Evolutionary conservation across 768 basidiomycete species (phyloP).

Genomic region (Terana coerulea): DNA sequence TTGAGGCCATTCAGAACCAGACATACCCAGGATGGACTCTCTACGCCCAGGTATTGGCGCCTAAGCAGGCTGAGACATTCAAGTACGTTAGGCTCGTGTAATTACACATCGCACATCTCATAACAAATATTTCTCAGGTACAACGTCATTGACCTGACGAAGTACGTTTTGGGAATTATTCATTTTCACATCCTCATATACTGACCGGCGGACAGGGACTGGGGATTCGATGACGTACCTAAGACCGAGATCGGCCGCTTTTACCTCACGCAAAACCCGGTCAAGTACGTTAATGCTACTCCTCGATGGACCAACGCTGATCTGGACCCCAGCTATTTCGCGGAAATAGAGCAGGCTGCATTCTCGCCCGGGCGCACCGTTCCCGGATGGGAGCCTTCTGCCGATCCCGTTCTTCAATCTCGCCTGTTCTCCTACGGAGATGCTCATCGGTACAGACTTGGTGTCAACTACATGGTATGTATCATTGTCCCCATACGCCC

Average conservation of each 20-base stretch:
- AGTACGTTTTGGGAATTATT: constrained; percentile 25
- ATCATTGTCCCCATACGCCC: not conserved
- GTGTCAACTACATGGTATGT: constrained; percentile 31
- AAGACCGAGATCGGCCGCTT: constrained; percentile 35
- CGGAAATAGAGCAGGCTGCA: constrained; percentile 40
- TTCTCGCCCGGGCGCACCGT: constrained; percentile 51
- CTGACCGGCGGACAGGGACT: constrained; percentile 23
- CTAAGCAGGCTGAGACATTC: constrained; percentile 47
- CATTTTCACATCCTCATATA: not conserved
- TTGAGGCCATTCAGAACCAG: constrained; percentile 49
- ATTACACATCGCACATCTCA: not conserved
- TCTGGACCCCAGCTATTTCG: constrained; percentile 25
- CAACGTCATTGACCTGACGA: constrained; percentile 51
- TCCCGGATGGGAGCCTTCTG: constrained; percentile 43
- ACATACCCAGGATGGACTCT: constrained; percentile 55
- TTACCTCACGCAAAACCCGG: constrained; percentile 35
- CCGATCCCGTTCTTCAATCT: constrained; percentile 56
- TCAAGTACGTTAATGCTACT: constrained; percentile 16
- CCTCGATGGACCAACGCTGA: not conserved
- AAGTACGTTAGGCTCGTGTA: constrained; percentile 29
- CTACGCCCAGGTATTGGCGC: constrained; percentile 52
- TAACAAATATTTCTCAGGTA: too few relatives aligned
- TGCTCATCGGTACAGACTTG: constrained; percentile 36
- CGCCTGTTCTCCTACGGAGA: constrained; percentile 56
- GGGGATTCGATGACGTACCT: constrained; percentile 32